A percentile compares a stretch with the other conserved stretches of the same genome.
These are phyloP conservation scores for Saitozyma sp. DNA, from an alignment of 768 basidiomycete species.

Conservation along the genomic window DNA sequence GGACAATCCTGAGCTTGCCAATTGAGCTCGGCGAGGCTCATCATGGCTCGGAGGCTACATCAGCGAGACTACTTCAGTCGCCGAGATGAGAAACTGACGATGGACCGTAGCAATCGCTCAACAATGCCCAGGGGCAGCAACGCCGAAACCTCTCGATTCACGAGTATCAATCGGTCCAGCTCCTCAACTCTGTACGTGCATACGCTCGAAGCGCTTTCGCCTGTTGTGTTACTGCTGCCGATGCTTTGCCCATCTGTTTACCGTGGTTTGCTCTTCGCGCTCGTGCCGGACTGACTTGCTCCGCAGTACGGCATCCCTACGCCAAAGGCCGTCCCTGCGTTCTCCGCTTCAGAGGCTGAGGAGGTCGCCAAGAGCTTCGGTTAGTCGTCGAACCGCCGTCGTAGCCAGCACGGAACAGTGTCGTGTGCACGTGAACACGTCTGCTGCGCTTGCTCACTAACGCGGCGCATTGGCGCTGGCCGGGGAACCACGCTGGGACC, in stretches of 20 bases:
- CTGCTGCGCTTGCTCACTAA: no score
- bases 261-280: neutral
- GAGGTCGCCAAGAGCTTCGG: slow-evolving; percentile 85
- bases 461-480: no score
- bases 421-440: no score
- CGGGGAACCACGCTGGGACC: no score
- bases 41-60: no score
- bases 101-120: neutral
- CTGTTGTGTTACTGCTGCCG: neutral
- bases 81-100: neutral
- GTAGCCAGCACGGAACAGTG: no score
- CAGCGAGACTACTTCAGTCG: no score
- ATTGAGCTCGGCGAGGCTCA: no score
- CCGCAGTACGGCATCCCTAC: slow-evolving; percentile 89
- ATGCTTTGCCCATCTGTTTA: no score
- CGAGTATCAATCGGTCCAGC: slow-evolving; percentile 93
- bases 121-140: slow-evolving; percentile 55
- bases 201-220: neutral
- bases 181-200: slow-evolving; percentile 78
- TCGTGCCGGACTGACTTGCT: slow-evolving; percentile 24
- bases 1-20: no score
- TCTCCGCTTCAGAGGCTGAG: slow-evolving; percentile 83
- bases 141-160: slow-evolving; percentile 93
- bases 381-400: no score
- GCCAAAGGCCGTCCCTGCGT: slow-evolving; percentile 84